Evolutionary conservation across 2,329 filamentous ascomycete species (phyloP), one percentile per base, ranked within the genome.

Genomic region (Fonsecaea multimorphosa): DNA sequence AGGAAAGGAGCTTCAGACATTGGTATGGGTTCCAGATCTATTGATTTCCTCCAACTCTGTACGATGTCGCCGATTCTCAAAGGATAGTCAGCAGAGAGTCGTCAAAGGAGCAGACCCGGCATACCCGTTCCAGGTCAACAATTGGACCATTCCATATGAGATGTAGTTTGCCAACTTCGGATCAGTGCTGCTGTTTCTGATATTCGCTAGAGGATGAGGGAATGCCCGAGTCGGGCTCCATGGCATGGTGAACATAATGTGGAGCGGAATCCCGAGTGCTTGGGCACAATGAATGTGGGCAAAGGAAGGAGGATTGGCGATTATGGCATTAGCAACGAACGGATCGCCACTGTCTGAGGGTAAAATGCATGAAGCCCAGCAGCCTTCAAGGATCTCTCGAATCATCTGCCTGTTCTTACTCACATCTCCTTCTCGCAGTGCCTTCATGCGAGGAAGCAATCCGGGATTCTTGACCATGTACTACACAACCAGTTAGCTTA

Each of bases 161-260:
- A 82, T 69, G 68, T 76, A 82, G 69, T 85, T 84, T 0, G 76
- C 75, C 3, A 75, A 70, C 1, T 52, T 36, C 11, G 53, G 59
- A 34, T 63, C 63, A 56, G 80, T 78, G 5, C 71, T 74, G 6
- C 76, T 72, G 40, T 73, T 73, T 31, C 76, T 74, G 31, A 85
- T 64, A 70, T 84, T 84, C 0, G 82, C 82, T 57, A 85, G 70
- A 0, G 83, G 83, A 73, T 84, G 83, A 0, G 82, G 78, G 67
- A 83, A 83, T 1, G 75, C 76, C 36, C 68, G 72, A 1, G 82
- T 84, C 4, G 72, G 74, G 27, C 73, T 79, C 79, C 80, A 85
- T 3, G 83, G 83, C 83, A 85, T 85, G 12, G 78, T 85, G 66
- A 83, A 83, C 68, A 85, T 80, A 68, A 85, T 76, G 68, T 85